Conservation (phyloP, 2,329 filamentous ascomycete species). For the Pseudodiploospora longispora region DNA sequence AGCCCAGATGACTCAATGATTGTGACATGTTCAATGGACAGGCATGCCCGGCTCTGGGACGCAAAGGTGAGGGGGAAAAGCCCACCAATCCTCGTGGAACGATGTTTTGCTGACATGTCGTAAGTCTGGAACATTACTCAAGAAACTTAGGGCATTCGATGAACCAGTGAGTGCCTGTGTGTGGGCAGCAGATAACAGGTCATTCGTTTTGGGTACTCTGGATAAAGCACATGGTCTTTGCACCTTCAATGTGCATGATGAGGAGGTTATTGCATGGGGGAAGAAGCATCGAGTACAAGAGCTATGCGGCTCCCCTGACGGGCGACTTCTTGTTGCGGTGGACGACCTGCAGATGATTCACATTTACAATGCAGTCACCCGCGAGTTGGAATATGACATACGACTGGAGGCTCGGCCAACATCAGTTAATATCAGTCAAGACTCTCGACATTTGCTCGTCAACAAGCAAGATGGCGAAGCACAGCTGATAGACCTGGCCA, state of each 20-base stretch:
- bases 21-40: slow-evolving; percentile 73
- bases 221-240: slow-evolving; percentile 59
- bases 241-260: slow-evolving; percentile 60
- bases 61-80: slow-evolving; percentile 42
- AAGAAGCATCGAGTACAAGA: slow-evolving; percentile 73
- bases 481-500: slow-evolving; percentile 68
- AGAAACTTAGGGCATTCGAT: slow-evolving; percentile 60
- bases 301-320: slow-evolving; percentile 73
- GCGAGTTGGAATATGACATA: slow-evolving; percentile 68
- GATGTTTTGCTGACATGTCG: too few species aligned
- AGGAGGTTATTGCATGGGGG: slow-evolving; percentile 57
- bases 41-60: slow-evolving; percentile 69
- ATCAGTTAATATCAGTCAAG: slow-evolving; percentile 71
- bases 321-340: slow-evolving; percentile 70
- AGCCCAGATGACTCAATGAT: slow-evolving; percentile 85
- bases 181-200: slow-evolving; percentile 73
- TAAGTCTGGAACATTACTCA: slow-evolving; percentile 56
- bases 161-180: slow-evolving; percentile 82
- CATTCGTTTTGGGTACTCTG: slow-evolving; percentile 72
- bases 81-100: neutral
- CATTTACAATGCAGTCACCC: slow-evolving; percentile 72
- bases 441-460: slow-evolving; percentile 74
- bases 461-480: slow-evolving; percentile 73
- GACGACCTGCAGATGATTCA: slow-evolving; percentile 63
- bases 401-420: slow-evolving; percentile 59